Percentiles rank a stretch among this genome's conserved stretches.
Evolutionary conservation across 306 rosid genomes (phyloP).

Genomic region (Pyrus bretschneideri): DNA sequence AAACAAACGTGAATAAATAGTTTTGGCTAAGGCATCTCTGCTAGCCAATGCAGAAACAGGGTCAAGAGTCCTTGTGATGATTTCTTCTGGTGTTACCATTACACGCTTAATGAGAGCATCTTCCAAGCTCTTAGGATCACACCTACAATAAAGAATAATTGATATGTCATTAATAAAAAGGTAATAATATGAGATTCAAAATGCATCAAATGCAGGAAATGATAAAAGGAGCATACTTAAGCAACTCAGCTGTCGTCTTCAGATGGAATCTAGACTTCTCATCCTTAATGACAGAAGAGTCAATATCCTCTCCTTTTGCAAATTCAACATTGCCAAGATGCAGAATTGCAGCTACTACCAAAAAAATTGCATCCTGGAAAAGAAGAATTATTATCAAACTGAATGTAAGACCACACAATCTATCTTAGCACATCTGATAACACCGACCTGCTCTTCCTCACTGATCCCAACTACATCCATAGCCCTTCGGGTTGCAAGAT

Average conservation of each 20-base stretch:
- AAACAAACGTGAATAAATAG: conserved; percentile 91
- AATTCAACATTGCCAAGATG: conserved; percentile 96
- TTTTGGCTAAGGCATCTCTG: conserved; percentile 96
- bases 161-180: background rate
- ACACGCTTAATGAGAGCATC: conserved; percentile 96
- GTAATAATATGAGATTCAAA: background rate
- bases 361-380: conserved; percentile 87
- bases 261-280: conserved; percentile 96
- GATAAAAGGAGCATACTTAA: conserved; percentile 43
- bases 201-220: conserved; percentile 16
- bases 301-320: conserved; percentile 89
- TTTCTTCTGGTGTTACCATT: conserved; percentile 98
- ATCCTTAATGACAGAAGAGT: conserved; percentile 90
- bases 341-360: conserved; percentile 92
- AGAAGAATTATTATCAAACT: conserved; percentile 15
- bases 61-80: conserved; percentile 98
- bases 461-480: conserved; percentile 99
- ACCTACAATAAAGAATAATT: conserved; percentile 33
- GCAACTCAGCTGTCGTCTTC: conserved; percentile 81
- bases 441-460: conserved; percentile 85
- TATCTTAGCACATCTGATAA: conserved; percentile 15
- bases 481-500: conserved; percentile 95
- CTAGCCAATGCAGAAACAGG: conserved; percentile 90
- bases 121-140: conserved; percentile 95
- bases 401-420: conserved; percentile 8